phyloP scores from a whole-genome alignment of 2,329 filamentous ascomycete genomes.

The Tolypocladium ovalisporum region DNA sequence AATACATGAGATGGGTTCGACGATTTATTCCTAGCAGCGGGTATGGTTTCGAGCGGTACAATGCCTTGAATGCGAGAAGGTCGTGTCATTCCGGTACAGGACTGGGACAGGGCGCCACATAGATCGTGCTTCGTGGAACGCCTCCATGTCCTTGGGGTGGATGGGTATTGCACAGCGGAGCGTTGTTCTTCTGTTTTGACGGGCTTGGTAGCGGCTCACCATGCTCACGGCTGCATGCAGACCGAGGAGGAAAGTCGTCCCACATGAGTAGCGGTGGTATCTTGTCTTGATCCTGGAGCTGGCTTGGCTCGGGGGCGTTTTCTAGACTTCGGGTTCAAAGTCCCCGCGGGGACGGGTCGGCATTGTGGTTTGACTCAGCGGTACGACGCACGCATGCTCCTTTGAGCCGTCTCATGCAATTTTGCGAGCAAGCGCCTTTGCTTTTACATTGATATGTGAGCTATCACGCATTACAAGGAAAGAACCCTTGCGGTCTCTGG shows the following conservation, averaged over 20 bases:
- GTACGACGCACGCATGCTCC: background rate
- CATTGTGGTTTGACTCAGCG: background rate
- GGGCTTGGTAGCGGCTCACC: background rate
- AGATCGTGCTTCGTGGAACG: background rate
- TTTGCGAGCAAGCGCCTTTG: background rate
- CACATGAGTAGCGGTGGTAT: background rate
- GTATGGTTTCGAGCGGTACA: background rate
- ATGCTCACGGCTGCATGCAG: background rate
- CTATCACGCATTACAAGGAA: background rate
- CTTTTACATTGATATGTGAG: background rate
- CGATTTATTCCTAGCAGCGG: background rate
- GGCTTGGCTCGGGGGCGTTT: background rate
- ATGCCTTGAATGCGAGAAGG: background rate
- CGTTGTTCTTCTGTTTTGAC: background rate
- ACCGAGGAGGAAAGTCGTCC: background rate
- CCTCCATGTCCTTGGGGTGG: background rate
- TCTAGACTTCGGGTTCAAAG: background rate
- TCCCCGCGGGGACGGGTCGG: background rate
- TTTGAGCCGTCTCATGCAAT: background rate
- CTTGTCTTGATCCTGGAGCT: background rate
- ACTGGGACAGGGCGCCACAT: background rate
- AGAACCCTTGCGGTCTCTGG: background rate
- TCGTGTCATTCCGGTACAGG: background rate
- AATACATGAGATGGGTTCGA: background rate
- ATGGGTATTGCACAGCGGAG: background rate